A percentile compares a stretch with the other conserved stretches of the same genome.
Conservation (phyloP, 768 basidiomycete genomes). For the Dentipellis sp. region DNA sequence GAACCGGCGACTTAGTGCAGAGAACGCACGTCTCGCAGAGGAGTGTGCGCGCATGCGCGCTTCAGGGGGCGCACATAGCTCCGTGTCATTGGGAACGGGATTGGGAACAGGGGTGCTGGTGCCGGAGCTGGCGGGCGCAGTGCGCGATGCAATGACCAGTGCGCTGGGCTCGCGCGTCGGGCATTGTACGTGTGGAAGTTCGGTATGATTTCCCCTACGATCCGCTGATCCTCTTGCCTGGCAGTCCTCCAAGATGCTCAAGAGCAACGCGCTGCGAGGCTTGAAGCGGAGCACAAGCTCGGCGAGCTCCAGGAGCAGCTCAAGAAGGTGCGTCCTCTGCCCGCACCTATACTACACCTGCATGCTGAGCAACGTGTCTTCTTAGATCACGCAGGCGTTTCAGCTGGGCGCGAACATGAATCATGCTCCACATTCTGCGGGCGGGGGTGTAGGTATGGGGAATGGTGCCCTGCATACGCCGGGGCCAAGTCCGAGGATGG, state of each 20-base stretch:
- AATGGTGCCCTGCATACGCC: constrained; percentile 6
- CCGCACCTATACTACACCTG: constrained; percentile 6
- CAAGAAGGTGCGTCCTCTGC: constrained; percentile 44
- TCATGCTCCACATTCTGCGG: not conserved
- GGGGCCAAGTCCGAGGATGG: constrained; percentile 11
- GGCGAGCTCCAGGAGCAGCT: constrained; percentile 49
- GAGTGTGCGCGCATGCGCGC: constrained; percentile 6
- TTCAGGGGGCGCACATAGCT: not conserved
- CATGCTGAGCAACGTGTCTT: not conserved
- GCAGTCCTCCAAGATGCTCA: constrained; percentile 12
- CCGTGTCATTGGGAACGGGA: not conserved
- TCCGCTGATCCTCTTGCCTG: not conserved
- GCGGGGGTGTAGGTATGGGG: too few relatives aligned
- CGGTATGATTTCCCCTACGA: too few relatives aligned
- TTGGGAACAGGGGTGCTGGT: not conserved
- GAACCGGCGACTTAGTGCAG: constrained; percentile 12
- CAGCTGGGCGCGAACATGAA: constrained; percentile 4
- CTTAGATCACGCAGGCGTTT: constrained; percentile 16
- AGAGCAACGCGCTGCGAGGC: constrained; percentile 30
- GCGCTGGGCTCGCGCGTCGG: constrained; percentile 10
- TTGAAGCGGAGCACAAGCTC: constrained; percentile 31
- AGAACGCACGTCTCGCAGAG: constrained; percentile 11
- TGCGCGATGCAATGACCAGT: constrained; percentile 10
- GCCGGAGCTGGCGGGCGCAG: constrained; percentile 9
- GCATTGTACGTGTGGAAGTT: constrained; percentile 3